Base-by-base conservation (phyloP, 1,139 yeast genomes). In the Trichomonascaceae sp. region DNA sequence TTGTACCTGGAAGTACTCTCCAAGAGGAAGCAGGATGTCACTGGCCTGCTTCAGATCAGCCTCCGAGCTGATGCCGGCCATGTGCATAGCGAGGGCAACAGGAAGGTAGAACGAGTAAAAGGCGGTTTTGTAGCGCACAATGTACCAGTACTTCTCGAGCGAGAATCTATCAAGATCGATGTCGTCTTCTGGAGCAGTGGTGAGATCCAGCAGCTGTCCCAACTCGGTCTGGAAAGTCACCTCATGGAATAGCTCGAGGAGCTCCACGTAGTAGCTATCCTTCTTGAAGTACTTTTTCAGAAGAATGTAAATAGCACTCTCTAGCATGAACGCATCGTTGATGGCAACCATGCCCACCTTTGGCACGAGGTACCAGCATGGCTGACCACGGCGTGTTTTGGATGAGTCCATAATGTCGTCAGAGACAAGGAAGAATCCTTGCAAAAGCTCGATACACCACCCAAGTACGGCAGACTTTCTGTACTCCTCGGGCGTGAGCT, bases 361-460 rank as follows among this genome's bases (percentile, higher is more conserved):
- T 41, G 75, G 78, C 35, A 64, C 44, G 36, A 57, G 76, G 65
- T 87, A 92, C 98, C 98, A 92, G 64, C 99, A 92, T 47, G 95
- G 89, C 60, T 89, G 97, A 37, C 96, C 97, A 57, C 99, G 77
- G 68, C 99, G 81, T 31, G 98, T 92, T 59, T 84, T 80, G 26
- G 96, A 82, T 47, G 75, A 75, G 60, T 92, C 99, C 99, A 92
- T 92, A 73, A 92, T 92, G 59, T 92, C 99, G 58, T 92, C 99
- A 26, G 97, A 93, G 35, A 92, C 97, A 49, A 92, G 69, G 66
- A 92, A 92, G 59, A 84, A 89, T 2, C 96, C 98, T 62, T 92
- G 99, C 23, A 20, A 11, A 8, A 20, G 11, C 62, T 92, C 99
- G 48, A 92, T 76, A 47, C 87, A 71, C 98, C 98, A 92, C 15